phyloP scores from a whole-genome alignment of 2,329 filamentous ascomycete genomes.

The Talaromyces albobiverticillius region DNA sequence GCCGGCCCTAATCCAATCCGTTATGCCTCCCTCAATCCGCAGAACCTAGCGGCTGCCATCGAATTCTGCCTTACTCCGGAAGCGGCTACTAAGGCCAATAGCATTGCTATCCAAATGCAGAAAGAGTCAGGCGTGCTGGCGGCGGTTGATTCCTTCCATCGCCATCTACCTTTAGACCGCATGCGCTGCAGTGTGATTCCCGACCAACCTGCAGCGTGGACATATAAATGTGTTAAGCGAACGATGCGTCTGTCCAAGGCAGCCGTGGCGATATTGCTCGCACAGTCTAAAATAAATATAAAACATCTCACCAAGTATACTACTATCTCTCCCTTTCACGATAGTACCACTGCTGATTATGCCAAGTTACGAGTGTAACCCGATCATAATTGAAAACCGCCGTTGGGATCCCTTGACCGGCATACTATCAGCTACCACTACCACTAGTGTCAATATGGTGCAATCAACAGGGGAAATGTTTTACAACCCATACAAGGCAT shows the following conservation, averaged over 20 bases:
- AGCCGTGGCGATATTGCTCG: neutral
- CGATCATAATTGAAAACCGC: conserved; percentile 32
- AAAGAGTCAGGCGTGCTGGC: conserved; percentile 54
- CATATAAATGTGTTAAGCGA: conserved; percentile 7
- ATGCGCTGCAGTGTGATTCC: conserved; percentile 69
- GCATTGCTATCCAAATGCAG: conserved; percentile 43
- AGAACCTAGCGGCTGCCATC: conserved; percentile 48
- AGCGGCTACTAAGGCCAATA: conserved; percentile 34
- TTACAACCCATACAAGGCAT: neutral
- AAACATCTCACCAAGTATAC: too few species aligned
- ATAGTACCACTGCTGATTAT: too few species aligned
- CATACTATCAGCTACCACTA: conserved; percentile 23
- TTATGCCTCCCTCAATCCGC: conserved; percentile 42
- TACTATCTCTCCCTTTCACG: too few species aligned
- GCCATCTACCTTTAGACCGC: conserved; percentile 62
- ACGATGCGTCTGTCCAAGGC: neutral
- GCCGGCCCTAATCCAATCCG: conserved; percentile 51
- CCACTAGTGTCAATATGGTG: neutral
- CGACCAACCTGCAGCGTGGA: conserved; percentile 63
- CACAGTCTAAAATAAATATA: neutral
- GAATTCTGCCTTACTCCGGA: conserved; percentile 40
- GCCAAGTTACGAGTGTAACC: conserved; percentile 27
- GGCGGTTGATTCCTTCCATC: conserved; percentile 67
- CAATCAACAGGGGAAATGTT: neutral
- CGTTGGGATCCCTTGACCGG: conserved; percentile 34